Base-by-base conservation (phyloP, 1,284 basidiomycete species). In the Xerocomus amazonicus region DNA sequence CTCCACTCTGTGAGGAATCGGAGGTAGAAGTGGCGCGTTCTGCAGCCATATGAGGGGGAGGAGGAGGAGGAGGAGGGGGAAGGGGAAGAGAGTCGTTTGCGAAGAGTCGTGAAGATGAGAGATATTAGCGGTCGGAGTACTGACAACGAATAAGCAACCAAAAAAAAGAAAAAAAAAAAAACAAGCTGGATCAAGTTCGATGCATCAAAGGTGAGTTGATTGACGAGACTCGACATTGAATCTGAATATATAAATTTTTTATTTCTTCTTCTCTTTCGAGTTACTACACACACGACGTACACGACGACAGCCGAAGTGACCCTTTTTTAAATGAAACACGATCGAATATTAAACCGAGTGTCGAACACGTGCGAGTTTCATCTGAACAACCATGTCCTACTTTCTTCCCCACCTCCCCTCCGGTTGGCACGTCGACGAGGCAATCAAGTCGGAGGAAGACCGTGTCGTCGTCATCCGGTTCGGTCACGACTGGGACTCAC, bases 341-440 rank as follows among this genome's bases (percentile, higher is more conserved):
- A 39, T 43, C 42, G 41, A 43, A 29, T 41, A 28, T 41, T 39
- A 39, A 39, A 29, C 27, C 12, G 16, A 17, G 27, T 41, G 26
- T 41, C 39, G 43, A 28, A 32, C 43, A 44, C 43, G 43, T 44
- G 43, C 33, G 1, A 9, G 43, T 44, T 42, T 42, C 41, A 42
- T 12, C 28, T 14, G 4, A 14, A 13, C 27, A 29, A 13, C 52
- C 49, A 89, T 89, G 86, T 89, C 86, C 19, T 90, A 89, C 68
- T 94, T 96, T 68, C 81, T 96, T 4, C 91, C 92, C 0, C 90
- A 93, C 62, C 80, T 99, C 17, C 92, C 92, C 14, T 92, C 91
- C 57, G 94, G 94, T 47, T 96, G 93, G 94, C 94, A 97, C 66
- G 94, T 97, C 57, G 94, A 97, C 67, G 92, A 97, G 69, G 94